Percentiles rank a stretch among this genome's conserved stretches.
Evolutionary conservation across 1,139 yeast species (phyloP).

Genomic region (Entelexis paramagnoliae): DNA sequence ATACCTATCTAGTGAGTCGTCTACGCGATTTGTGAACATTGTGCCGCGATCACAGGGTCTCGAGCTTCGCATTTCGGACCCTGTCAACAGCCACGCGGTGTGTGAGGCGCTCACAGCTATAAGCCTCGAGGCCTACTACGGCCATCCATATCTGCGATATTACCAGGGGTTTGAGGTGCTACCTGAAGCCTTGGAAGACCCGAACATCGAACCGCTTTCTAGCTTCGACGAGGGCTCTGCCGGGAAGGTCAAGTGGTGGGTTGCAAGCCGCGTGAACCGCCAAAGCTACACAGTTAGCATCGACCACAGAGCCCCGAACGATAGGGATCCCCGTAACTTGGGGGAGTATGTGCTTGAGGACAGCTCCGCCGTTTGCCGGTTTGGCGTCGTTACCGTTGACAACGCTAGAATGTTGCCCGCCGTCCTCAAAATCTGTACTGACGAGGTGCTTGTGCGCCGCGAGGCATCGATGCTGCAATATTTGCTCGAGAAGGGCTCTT

Average conservation of each 20-base stretch:
- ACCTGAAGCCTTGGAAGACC: constrained; percentile 11
- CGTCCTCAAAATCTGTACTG: not conserved
- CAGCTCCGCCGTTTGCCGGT: not conserved
- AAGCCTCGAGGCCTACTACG: constrained; percentile 12
- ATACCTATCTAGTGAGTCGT: constrained; percentile 24
- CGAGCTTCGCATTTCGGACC: constrained; percentile 23
- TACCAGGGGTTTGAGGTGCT: not conserved
- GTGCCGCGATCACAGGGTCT: constrained; percentile 12
- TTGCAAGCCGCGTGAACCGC: constrained; percentile 8
- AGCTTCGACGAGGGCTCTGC: constrained; percentile 12
- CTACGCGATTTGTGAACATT: constrained; percentile 24
- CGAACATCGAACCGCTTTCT: constrained; percentile 14
- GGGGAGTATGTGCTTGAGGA: not conserved
- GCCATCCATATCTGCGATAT: not conserved
- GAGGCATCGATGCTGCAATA: constrained; percentile 28
- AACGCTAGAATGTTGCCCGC: not conserved
- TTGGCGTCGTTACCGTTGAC: not conserved
- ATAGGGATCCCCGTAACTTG: not conserved
- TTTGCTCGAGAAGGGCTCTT: constrained; percentile 19
- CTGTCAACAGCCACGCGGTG: constrained; percentile 18
- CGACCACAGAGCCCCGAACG: not conserved
- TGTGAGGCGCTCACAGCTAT: constrained; percentile 16
- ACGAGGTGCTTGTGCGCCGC: constrained; percentile 15
- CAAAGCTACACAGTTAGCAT: not conserved
- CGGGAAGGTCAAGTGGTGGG: constrained; percentile 21